Conservation (phyloP, 176 grass and related monocot genomes). For the Themeda triandra region DNA sequence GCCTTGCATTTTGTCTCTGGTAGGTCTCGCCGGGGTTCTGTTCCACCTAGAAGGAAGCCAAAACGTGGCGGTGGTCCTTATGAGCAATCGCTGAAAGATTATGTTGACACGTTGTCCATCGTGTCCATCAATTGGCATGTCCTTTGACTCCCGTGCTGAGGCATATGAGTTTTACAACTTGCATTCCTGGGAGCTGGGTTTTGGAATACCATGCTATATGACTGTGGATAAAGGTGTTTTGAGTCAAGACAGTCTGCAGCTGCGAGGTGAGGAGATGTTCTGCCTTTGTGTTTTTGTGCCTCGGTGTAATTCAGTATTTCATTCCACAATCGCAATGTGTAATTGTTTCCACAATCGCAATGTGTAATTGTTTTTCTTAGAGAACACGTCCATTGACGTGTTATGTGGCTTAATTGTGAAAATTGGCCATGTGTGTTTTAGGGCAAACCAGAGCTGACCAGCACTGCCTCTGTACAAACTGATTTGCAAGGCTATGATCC, state of each 20-base stretch:
- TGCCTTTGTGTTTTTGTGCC: not conserved
- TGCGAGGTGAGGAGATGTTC: not conserved
- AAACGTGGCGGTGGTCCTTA: not conserved
- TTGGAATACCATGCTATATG: slow-evolving; percentile 2
- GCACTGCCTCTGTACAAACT: not conserved
- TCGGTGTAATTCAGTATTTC: not conserved
- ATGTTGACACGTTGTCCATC: not conserved
- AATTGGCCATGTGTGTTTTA: not conserved
- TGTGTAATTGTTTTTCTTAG: too few species aligned
- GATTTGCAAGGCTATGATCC: slow-evolving; percentile 10
- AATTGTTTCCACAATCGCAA: too few species aligned
- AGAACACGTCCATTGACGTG: too few species aligned
- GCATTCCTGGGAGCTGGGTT: slow-evolving; percentile 13
- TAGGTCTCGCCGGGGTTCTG: not conserved
- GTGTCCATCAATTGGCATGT: not conserved
- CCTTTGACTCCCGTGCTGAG: not conserved
- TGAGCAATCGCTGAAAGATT: not conserved
- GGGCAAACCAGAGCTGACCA: not conserved
- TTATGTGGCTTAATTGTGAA: not conserved
- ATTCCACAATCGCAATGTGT: not conserved
- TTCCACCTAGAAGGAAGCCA: not conserved
- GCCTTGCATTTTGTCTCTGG: not conserved
- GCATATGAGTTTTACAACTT: slow-evolving; percentile 8
- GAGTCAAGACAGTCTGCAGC: not conserved
- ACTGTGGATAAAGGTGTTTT: not conserved